Base-by-base conservation (phyloP, 2,329 filamentous ascomycete genomes). In the Mycogone perniciosa region DNA sequence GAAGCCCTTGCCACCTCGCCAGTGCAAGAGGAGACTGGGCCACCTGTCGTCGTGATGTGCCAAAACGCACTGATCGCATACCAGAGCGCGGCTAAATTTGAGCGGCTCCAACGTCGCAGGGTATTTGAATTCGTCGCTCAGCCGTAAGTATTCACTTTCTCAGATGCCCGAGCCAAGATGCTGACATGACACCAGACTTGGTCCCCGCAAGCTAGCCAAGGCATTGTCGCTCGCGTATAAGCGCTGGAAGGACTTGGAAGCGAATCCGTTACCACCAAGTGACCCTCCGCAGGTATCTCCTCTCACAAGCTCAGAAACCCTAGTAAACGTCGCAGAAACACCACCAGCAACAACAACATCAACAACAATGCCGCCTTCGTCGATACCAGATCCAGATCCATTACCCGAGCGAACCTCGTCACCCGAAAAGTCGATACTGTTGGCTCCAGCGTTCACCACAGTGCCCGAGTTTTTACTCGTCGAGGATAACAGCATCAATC, bases 111-210 rank as follows among this genome's bases (percentile, higher is more conserved):
- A 39, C 51, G 52, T 7, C 44, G 45, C 31, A 56, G 59, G 7
- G 52, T 69, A 8, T 61, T 68, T 7, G 69, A 71, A 47, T 71
- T 68, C 40, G 62, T 70, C 29, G 67, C 67, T 3, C 68, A 69
- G 44, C 69, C 70, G 64, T 68, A 54, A 57, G 67, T 54, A 3
- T 27, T 29, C 37, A 1, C 13, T 31, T 42, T 10, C 4, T 3
- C 10, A n/a, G 2, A 26, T n/a, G 7, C 20, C 4, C 7, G 11
- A 8, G 8, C 20, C 39, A 11, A 40, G 7, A 33, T 30, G 31
- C 10, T 41, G 8, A 8, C 7, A 1, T 5, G 11, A 6, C 5
- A 20, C 20, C 20, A 70, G 67, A 3, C 56, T 67, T 5, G 69
- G 67, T 0, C 67, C 68, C 7, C 66, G 65, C 7, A 71, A 70